Evolutionary conservation across 2,329 filamentous ascomycete species (phyloP).

Genomic region (Diplodia seriata): DNA sequence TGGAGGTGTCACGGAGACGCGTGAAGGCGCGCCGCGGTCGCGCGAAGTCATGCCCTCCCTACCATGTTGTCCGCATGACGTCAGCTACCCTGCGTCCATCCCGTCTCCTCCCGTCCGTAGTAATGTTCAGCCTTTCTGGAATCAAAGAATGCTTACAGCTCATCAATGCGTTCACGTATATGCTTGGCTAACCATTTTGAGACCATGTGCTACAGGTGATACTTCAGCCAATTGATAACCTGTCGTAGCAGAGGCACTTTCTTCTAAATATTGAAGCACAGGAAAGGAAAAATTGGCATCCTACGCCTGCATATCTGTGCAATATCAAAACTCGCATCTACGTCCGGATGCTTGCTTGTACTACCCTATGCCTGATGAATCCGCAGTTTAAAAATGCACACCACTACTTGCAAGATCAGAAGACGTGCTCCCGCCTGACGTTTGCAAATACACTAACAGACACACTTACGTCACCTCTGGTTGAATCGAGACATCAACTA

Average conservation of each 20-base stretch:
- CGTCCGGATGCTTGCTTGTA: neutral
- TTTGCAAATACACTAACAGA: neutral
- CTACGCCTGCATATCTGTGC: too few relatives aligned
- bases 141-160: neutral
- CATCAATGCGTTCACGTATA: neutral
- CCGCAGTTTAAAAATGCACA: neutral
- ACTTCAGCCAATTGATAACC: neutral
- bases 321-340: too few relatives aligned
- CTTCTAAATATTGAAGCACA: too few relatives aligned
- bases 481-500: neutral
- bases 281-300: too few relatives aligned
- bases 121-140: neutral
- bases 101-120: too few relatives aligned
- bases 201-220: neutral
- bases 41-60: slow-evolving; percentile 16
- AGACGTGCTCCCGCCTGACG: neutral
- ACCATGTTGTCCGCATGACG: slow-evolving; percentile 1
- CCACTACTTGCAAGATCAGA: neutral
- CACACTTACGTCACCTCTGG: slow-evolving; percentile 1
- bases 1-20: slow-evolving; percentile 3
- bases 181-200: neutral
- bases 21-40: slow-evolving; percentile 1
- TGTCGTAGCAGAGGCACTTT: too few relatives aligned
- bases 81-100: neutral
- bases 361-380: neutral